Conservation (phyloP, 192 early-diverging fungal genomes). For the Coemansia sp. region DNA sequence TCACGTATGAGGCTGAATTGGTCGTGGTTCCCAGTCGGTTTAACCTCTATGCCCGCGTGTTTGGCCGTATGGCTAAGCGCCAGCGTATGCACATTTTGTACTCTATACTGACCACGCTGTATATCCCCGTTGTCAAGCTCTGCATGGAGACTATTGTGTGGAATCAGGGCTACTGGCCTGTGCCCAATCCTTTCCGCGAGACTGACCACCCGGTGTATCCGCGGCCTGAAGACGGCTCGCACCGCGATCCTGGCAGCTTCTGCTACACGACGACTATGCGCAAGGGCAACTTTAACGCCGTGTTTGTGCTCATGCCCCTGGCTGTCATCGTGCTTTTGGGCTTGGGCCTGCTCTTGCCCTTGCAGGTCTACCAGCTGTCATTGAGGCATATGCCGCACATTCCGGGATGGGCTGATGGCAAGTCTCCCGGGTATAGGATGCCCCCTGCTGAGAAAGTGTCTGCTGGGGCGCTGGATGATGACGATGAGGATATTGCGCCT, state of each 20-base stretch:
- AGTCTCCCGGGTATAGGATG: slow-evolving; percentile 33
- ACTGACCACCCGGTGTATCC: slow-evolving; percentile 39
- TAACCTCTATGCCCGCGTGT: slow-evolving; percentile 41
- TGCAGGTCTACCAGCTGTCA: slow-evolving; percentile 39
- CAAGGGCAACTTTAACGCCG: slow-evolving; percentile 40
- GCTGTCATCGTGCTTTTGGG: slow-evolving; percentile 37
- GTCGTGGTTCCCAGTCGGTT: slow-evolving; percentile 28
- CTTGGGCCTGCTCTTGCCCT: slow-evolving; percentile 38
- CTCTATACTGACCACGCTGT: slow-evolving; percentile 54
- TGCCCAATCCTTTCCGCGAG: slow-evolving; percentile 51
- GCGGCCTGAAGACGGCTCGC: slow-evolving; percentile 4
- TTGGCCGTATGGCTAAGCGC: slow-evolving; percentile 34
- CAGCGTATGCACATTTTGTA: slow-evolving; percentile 45
- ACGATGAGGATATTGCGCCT: not conserved
- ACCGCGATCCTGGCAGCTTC: slow-evolving; percentile 33
- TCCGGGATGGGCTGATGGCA: slow-evolving; percentile 50
- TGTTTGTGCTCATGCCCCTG: slow-evolving; percentile 48
- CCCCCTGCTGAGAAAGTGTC: slow-evolving; percentile 19
- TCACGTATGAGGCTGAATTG: slow-evolving; percentile 49
- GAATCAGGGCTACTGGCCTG: slow-evolving; percentile 56
- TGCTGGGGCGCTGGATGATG: not conserved
- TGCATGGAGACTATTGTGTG: slow-evolving; percentile 57
- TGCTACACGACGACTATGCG: slow-evolving; percentile 59
- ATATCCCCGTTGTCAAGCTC: slow-evolving; percentile 55
- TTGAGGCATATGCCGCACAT: slow-evolving; percentile 36